These are phyloP conservation scores for Talaromyces trachyspermus DNA, from an alignment of 495 filamentous ascomycete genomes.

Conservation along the genomic window DNA sequence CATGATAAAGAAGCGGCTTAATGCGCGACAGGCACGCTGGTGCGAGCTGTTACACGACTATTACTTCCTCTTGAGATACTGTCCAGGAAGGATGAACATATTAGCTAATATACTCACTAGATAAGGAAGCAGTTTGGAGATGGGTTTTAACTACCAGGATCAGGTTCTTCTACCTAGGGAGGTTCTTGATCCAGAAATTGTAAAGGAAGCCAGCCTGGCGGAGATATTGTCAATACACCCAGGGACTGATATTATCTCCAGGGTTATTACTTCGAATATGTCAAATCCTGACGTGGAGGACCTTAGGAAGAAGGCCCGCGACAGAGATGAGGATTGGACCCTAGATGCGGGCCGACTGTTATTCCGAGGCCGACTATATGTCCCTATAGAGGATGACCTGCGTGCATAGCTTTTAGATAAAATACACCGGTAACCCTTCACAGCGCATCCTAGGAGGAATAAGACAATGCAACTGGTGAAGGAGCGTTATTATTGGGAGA, in stretches of 20 bases:
- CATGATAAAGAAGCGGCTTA: conserved; percentile 16
- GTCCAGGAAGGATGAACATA: conserved; percentile 7
- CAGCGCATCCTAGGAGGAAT: conserved; percentile 1
- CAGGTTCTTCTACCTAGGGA: too few species aligned
- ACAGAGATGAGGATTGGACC: not conserved
- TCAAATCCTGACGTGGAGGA: too few species aligned
- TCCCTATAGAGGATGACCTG: not conserved
- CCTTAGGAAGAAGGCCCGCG: not conserved
- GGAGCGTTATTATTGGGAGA: not conserved
- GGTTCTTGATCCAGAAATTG: too few species aligned
- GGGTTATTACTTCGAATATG: too few species aligned
- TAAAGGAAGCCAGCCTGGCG: too few species aligned
- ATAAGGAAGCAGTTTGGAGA: not conserved
- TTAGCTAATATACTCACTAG: conserved; percentile 16
- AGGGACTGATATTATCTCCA: too few species aligned
- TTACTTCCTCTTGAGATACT: conserved; percentile 10
- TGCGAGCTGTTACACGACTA: conserved; percentile 15
- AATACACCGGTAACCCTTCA: conserved; percentile 7
- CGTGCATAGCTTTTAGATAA: conserved; percentile 3
- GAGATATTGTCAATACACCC: too few species aligned
- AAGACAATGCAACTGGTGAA: conserved; percentile 2
- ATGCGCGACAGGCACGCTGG: conserved; percentile 12
- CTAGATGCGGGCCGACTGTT: not conserved
- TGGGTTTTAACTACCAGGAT: not conserved
- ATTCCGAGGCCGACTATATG: not conserved